Percentiles rank a stretch among this genome's conserved stretches.
Evolutionary conservation across 176 grass and related monocot genomes (phyloP).

Genomic region (Oryza brachyantha): DNA sequence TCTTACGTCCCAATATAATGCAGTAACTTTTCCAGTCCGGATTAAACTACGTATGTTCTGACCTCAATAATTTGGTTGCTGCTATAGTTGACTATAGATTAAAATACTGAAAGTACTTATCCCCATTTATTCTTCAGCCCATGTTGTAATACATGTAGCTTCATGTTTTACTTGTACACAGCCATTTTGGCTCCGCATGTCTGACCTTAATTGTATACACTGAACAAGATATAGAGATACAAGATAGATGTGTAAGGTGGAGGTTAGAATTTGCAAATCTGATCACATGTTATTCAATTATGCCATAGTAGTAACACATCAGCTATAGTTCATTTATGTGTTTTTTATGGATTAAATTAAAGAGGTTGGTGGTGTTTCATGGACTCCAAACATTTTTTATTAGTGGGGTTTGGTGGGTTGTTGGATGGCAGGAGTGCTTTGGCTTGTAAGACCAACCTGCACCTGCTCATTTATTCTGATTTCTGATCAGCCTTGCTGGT

Average conservation of each 20-base stretch:
- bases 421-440: background rate
- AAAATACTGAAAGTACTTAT: conserved; percentile 27
- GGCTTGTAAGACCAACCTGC: background rate
- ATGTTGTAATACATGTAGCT: background rate
- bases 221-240: background rate
- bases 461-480: conserved; percentile 2
- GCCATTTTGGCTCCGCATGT: background rate
- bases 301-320: conserved; percentile 11
- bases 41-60: background rate
- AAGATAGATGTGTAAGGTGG: background rate
- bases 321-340: conserved; percentile 1
- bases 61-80: conserved; percentile 18
- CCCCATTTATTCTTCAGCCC: background rate
- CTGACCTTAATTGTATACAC: background rate
- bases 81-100: conserved; percentile 32
- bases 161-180: background rate
- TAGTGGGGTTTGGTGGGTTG: conserved; percentile 44
- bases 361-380: conserved; percentile 38
- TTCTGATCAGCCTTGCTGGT: conserved; percentile 40
- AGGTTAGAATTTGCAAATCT: background rate
- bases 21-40: conserved; percentile 9
- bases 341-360: conserved; percentile 6
- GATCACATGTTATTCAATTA: background rate
- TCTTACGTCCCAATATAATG: background rate
- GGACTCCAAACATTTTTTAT: conserved; percentile 35